Conservation (phyloP, 306 rosid genomes). For the Hippophae rhamnoides region DNA sequence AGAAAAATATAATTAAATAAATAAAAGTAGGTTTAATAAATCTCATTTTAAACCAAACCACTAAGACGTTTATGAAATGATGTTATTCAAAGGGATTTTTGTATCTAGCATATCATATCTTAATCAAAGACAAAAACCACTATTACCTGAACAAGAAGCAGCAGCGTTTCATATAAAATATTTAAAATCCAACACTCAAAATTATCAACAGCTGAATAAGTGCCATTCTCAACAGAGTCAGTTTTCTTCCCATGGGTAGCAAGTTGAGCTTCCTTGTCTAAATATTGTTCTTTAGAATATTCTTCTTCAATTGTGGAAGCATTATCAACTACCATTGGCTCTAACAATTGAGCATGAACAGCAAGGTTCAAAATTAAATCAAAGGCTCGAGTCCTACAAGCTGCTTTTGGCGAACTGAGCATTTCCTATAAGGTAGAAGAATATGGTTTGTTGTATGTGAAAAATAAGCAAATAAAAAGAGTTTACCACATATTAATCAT, state of each 20-base stretch:
- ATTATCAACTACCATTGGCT: conserved; percentile 59
- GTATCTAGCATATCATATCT: neutral
- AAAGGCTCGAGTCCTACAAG: conserved; percentile 88
- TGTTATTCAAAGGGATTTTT: conserved; percentile 4
- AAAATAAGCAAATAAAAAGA: neutral
- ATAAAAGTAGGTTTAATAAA: neutral
- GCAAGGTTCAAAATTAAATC: conserved; percentile 96
- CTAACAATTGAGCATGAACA: conserved; percentile 94
- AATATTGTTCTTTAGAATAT: conserved; percentile 71
- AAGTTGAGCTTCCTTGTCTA: conserved; percentile 57
- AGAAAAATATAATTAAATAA: neutral
- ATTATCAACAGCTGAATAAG: conserved; percentile 53
- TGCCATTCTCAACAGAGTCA: conserved; percentile 36
- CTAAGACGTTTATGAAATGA: neutral
- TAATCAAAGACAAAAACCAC: conserved; percentile 9
- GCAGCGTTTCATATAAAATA: conserved; percentile 78
- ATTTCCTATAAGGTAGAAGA: conserved; percentile 52
- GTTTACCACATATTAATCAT: neutral
- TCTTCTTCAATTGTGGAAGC: conserved; percentile 79
- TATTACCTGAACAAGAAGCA: conserved; percentile 93
- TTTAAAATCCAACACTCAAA: conserved; percentile 86
- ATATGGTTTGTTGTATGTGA: neutral
- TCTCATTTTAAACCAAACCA: neutral
- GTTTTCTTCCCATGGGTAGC: conserved; percentile 50
- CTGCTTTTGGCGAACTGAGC: conserved; percentile 69